A percentile compares a stretch with the other conserved stretches of the same genome.
Conservation (phyloP, 495 filamentous ascomycete genomes). For the Oidiodendron maius region DNA sequence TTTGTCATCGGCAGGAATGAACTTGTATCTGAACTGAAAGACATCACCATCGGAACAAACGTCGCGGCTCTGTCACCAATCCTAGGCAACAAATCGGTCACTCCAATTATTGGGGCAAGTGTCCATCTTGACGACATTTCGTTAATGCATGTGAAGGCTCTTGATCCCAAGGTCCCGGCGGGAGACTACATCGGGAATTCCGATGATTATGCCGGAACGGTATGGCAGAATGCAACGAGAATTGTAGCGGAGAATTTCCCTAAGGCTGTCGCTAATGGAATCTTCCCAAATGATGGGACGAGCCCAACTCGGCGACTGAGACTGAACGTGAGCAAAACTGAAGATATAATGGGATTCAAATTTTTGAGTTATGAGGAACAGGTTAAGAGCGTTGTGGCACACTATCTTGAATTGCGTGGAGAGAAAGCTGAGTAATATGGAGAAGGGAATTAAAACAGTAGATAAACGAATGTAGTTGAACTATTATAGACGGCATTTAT, state of each 20-base stretch:
- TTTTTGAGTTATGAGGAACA: constrained; percentile 41
- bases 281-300: constrained; percentile 33
- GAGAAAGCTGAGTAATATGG: too few relatives aligned
- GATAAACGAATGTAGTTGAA: too few relatives aligned
- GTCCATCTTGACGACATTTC: constrained; percentile 43
- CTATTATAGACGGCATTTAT: too few relatives aligned
- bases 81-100: constrained; percentile 23
- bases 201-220: constrained; percentile 19
- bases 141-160: constrained; percentile 32
- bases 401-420: constrained; percentile 27
- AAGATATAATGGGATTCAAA: constrained; percentile 40
- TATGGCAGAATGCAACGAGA: constrained; percentile 39
- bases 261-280: constrained; percentile 30
- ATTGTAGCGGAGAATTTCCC: constrained; percentile 35
- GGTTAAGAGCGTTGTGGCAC: constrained; percentile 33
- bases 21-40: constrained; percentile 24
- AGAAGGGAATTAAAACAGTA: too few relatives aligned
- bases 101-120: constrained; percentile 26
- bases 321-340: constrained; percentile 36
- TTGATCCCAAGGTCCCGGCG: constrained; percentile 31
- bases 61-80: constrained; percentile 29
- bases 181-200: constrained; percentile 30
- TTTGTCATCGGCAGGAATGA: constrained; percentile 41
- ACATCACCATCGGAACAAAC: constrained; percentile 32
- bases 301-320: constrained; percentile 29